Evolutionary conservation across 2,329 filamentous ascomycete species (phyloP).

Genomic region (Lachnellula willkommii): DNA sequence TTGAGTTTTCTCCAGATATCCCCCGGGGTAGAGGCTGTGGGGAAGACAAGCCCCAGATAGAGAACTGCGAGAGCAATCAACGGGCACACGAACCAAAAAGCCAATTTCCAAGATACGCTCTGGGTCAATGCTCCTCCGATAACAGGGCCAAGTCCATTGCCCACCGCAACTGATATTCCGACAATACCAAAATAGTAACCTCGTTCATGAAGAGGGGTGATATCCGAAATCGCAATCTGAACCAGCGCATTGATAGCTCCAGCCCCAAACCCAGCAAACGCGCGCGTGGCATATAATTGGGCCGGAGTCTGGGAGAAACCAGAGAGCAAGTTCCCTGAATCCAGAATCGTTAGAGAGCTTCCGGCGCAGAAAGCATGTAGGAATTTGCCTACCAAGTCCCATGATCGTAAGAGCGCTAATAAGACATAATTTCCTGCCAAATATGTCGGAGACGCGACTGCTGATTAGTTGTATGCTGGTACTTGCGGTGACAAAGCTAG

Average conservation of each 20-base stretch:
- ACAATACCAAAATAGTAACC: constrained; percentile 34
- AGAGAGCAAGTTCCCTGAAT: constrained; percentile 5
- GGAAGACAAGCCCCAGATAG: constrained; percentile 13
- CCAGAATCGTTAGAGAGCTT: constrained; percentile 3
- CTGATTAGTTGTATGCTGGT: constrained; percentile 10
- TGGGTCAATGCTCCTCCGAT: constrained; percentile 30
- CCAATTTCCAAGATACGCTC: constrained; percentile 33
- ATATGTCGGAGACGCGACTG: constrained; percentile 9
- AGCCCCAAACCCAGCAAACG: constrained; percentile 8
- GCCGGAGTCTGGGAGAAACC: constrained; percentile 7
- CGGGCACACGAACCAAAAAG: constrained; percentile 22
- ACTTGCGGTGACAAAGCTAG: constrained; percentile 9
- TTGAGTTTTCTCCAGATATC: constrained; percentile 14
- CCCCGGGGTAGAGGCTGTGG: constrained; percentile 12
- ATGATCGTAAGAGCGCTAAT: constrained; percentile 4
- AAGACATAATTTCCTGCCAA: constrained; percentile 10
- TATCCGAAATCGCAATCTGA: constrained; percentile 7
- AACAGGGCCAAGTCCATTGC: constrained; percentile 26
- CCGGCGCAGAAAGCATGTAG: too few species aligned
- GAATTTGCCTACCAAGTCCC: not conserved
- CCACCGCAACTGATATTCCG: constrained; percentile 21
- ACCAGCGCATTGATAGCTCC: constrained; percentile 10
- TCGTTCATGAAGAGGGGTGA: constrained; percentile 6
- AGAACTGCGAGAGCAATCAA: constrained; percentile 14
- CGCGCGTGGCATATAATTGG: constrained; percentile 3